A percentile compares a stretch with the other conserved stretches of the same genome.
Evolutionary conservation across 352 stramenopile species (phyloP).

Genomic region (Hyphochytrium catenoides): DNA sequence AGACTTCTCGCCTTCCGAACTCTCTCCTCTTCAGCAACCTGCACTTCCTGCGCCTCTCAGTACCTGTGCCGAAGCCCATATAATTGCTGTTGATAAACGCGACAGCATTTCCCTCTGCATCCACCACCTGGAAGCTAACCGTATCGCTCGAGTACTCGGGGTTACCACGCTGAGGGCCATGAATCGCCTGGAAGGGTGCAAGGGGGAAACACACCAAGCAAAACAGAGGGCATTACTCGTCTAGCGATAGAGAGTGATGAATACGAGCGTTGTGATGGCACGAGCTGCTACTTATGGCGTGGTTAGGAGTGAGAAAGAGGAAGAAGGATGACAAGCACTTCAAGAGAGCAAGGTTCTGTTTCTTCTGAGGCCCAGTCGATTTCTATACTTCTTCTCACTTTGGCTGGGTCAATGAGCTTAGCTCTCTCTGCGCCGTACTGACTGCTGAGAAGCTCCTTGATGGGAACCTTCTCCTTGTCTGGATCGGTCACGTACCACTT

Average conservation of each 20-base stretch:
- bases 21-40: no score
- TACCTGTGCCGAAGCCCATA: slow-evolving; percentile 78
- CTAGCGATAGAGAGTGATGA: no score
- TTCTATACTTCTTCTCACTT: slow-evolving; percentile 3
- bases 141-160: slow-evolving; percentile 57
- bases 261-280: no score
- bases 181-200: slow-evolving; percentile 15
- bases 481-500: slow-evolving; percentile 52
- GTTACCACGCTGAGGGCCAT: slow-evolving; percentile 27
- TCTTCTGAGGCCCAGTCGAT: no score
- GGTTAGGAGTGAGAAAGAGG: no score
- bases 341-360: no score
- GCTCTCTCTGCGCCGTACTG: slow-evolving; percentile 31
- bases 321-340: no score
- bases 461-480: slow-evolving; percentile 26
- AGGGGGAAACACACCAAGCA: no score
- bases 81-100: slow-evolving; percentile 98
- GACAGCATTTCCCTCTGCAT: slow-evolving; percentile 77
- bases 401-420: slow-evolving; percentile 14
- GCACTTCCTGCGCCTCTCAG: no score
- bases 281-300: no score
- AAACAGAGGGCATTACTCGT: no score
- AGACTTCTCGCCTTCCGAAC: no score
- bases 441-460: slow-evolving; percentile 44
- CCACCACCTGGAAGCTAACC: slow-evolving; percentile 88